Evolutionary conservation across 2,329 filamentous ascomycete genomes (phyloP).

Genomic region (Nigrospora oryzae): DNA sequence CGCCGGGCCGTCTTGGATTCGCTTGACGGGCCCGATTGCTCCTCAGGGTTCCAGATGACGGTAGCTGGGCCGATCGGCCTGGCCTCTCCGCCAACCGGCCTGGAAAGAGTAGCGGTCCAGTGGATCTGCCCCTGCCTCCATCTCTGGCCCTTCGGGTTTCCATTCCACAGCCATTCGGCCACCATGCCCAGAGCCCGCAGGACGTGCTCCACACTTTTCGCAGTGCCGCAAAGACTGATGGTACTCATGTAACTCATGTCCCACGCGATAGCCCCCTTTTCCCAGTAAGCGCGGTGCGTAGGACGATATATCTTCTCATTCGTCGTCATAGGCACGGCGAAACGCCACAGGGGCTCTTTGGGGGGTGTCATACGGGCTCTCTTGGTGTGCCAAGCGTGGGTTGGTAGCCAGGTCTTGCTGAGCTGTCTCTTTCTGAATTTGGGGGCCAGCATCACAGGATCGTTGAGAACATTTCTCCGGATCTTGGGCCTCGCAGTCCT

Average conservation of each 20-base stretch:
- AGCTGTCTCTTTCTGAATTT: conserved; percentile 81
- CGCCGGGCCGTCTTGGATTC: conserved; percentile 24
- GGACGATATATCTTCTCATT: conserved; percentile 85
- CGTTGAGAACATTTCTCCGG: conserved; percentile 60
- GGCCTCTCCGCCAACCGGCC: conserved; percentile 42
- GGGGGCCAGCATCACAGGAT: conserved; percentile 41
- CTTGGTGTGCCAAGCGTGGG: conserved; percentile 90
- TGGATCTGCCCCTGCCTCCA: conserved; percentile 54
- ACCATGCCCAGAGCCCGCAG: conserved; percentile 57
- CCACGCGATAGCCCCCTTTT: conserved; percentile 76
- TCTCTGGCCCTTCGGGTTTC: conserved; percentile 45
- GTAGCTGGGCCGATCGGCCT: conserved; percentile 64
- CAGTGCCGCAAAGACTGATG: conserved; percentile 64
- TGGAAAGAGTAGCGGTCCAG: conserved; percentile 41
- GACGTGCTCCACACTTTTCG: conserved; percentile 55
- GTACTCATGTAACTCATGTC: conserved; percentile 93
- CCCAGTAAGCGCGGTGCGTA: conserved; percentile 70
- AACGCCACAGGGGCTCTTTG: conserved; percentile 77
- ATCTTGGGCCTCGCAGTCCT: conserved; percentile 52
- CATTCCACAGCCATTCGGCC: conserved; percentile 52
- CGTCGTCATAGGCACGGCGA: conserved; percentile 75
- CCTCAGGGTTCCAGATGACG: conserved; percentile 53
- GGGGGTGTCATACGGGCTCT: conserved; percentile 80
- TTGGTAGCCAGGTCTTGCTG: conserved; percentile 89
- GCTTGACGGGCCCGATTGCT: conserved; percentile 8